Conservation (phyloP, 2,329 filamentous ascomycete species). For the Colletotrichum nymphaeae region DNA sequence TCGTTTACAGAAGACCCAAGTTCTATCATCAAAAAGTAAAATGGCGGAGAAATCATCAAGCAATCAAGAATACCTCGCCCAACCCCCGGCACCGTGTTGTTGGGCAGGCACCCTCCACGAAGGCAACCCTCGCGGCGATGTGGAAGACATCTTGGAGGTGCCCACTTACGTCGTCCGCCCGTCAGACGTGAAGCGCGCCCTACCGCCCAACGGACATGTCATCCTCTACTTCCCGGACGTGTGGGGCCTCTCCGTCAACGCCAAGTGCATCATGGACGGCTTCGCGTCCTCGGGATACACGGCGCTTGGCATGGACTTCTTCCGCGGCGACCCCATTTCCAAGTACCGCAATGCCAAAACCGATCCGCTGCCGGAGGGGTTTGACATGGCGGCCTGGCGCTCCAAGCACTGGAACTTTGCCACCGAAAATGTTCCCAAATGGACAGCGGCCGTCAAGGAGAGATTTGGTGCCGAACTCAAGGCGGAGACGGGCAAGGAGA, state of each 20-base stretch:
- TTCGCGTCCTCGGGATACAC: slow-evolving; percentile 57
- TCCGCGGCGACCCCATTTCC: slow-evolving; percentile 55
- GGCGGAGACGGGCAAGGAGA: slow-evolving; percentile 22
- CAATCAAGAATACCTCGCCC: slow-evolving; percentile 41
- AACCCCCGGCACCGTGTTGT: slow-evolving; percentile 52
- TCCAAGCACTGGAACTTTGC: slow-evolving; percentile 57
- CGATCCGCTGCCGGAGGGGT: slow-evolving; percentile 45
- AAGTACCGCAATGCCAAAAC: slow-evolving; percentile 48
- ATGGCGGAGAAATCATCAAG: slow-evolving; percentile 10
- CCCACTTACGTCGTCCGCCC: slow-evolving; percentile 50
- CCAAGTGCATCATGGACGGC: slow-evolving; percentile 57
- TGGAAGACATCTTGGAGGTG: slow-evolving; percentile 46
- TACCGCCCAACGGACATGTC: slow-evolving; percentile 50
- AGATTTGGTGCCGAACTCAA: slow-evolving; percentile 44
- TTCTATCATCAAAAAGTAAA: not conserved
- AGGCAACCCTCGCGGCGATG: slow-evolving; percentile 49
- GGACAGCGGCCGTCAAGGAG: slow-evolving; percentile 51
- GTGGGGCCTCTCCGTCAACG: slow-evolving; percentile 56
- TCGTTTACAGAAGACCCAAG: not conserved
- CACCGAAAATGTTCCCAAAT: slow-evolving; percentile 54
- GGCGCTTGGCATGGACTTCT: slow-evolving; percentile 57
- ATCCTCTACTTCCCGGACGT: slow-evolving; percentile 59
- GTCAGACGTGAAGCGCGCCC: slow-evolving; percentile 6
- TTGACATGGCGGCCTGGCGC: slow-evolving; percentile 62
- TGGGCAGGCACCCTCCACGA: slow-evolving; percentile 51